Evolutionary conservation across 345 rosid species (phyloP).

Genomic region (Lepidium aucheri): DNA sequence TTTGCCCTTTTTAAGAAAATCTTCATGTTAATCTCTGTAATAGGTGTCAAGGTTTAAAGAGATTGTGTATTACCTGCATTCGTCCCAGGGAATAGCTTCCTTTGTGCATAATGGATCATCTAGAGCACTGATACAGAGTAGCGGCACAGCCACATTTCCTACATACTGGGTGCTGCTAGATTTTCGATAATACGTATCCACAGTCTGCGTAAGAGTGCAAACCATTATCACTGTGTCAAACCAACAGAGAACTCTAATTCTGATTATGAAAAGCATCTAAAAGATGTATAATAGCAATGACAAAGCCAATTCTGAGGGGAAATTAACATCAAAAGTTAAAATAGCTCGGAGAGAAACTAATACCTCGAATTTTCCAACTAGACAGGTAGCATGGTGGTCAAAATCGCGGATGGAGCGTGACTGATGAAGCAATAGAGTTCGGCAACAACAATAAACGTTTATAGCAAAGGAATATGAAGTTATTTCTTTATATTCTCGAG

Average conservation of each 20-base stretch:
- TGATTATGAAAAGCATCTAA: background rate
- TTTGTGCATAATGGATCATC: constrained; percentile 89
- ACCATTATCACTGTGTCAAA: background rate
- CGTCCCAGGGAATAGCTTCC: constrained; percentile 98
- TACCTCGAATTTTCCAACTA: constrained; percentile 85
- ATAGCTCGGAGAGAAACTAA: background rate
- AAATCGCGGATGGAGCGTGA: constrained; percentile 83
- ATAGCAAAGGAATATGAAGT: background rate
- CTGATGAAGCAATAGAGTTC: constrained; percentile 30
- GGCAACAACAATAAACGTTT: constrained; percentile 3
- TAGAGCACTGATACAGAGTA: constrained; percentile 80
- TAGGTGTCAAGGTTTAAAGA: background rate
- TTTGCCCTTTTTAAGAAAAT: constrained; percentile 47
- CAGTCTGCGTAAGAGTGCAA: constrained; percentile 44
- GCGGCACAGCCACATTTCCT: constrained; percentile 58
- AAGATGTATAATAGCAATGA: constrained; percentile 5
- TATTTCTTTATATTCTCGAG: background rate
- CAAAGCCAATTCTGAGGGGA: background rate
- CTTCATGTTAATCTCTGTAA: constrained; percentile 9
- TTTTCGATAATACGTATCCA: constrained; percentile 71
- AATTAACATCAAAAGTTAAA: background rate
- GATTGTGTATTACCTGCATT: constrained; percentile 56
- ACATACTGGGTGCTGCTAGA: constrained; percentile 69
- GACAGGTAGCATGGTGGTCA: constrained; percentile 78
- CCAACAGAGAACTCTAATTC: background rate